Base-by-base conservation (phyloP, 2,329 filamentous ascomycete species). In the Clonostachys rosea region DNA sequence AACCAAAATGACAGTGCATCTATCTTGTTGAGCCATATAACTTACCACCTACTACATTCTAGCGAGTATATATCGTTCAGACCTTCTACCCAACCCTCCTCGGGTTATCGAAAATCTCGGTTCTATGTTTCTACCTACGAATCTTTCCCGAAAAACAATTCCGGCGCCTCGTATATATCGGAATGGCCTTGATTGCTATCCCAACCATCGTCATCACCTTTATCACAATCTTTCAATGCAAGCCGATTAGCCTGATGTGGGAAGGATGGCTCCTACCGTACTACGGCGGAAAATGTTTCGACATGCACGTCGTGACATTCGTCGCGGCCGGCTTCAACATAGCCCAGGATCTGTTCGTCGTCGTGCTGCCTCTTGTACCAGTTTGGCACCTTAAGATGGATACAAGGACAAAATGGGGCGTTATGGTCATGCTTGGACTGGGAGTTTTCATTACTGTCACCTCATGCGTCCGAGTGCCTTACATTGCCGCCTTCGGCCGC, bases 241-340 rank as follows among this genome's bases (percentile, higher is more conserved):
- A 46, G 3, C 61, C 60, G 1, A 56, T 64, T 47, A 56, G 67
- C 42, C 61, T 71, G 47, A 65, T 65, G 40, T 63, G 66, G 20
- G 37, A 53, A 12, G 53, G 52, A 5, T 61, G 59, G 59, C 34
- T 43, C 6, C 40, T 49, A 9, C 40, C 42, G 6, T 34, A 30
- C 20, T 49, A 33, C n/a, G 42, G 36, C 5, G 43, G 43, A 18
- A 43, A 50, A 17, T 61, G 59, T 41, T 43, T 60, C 20, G 46
- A 56, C 17, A 44, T 56, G 14, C 47, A 54, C 30, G 24, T 45
- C 10, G 62, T 75, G 13, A 65, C 69, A 34, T 72, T 72, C 56
- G 56, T 65, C 18, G 70, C 68, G 35, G 68, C 72, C 1, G 64
- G 59, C 2, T 63, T 77, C 42, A 74, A 75, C 50, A 72, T 75